These are phyloP conservation scores for Coleophoma crateriformis DNA, from an alignment of 2,329 filamentous ascomycete genomes.

Conservation along the genomic window DNA sequence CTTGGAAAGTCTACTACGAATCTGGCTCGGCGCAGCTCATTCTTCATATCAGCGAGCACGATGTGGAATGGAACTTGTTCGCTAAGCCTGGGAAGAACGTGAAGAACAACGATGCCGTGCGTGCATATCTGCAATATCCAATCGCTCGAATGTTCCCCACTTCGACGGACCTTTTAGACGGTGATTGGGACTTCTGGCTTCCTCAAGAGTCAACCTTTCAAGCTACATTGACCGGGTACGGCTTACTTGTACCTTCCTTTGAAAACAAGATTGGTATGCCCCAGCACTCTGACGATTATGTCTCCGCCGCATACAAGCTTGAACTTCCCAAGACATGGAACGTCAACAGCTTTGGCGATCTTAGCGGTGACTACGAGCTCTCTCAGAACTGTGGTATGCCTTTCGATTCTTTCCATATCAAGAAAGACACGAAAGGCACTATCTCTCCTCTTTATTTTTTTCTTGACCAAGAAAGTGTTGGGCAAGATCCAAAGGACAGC, in stretches of 20 bases:
- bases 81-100: conserved; percentile 32
- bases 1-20: conserved; percentile 37
- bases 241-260: conserved; percentile 13
- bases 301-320: conserved; percentile 39
- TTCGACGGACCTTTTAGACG: conserved; percentile 26
- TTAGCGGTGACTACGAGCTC: conserved; percentile 44
- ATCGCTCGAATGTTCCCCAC: conserved; percentile 39
- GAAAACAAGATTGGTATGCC: conserved; percentile 12
- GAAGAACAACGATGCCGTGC: conserved; percentile 30
- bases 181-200: conserved; percentile 37
- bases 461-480: conserved; percentile 42
- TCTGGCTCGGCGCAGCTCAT: conserved; percentile 32
- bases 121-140: conserved; percentile 34
- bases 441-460: conserved; percentile 44
- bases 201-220: conserved; percentile 29
- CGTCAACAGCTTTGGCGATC: conserved; percentile 26
- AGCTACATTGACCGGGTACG: conserved; percentile 31
- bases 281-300: neutral
- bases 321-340: conserved; percentile 21
- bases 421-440: neutral
- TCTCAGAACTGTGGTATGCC: conserved; percentile 53
- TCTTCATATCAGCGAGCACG: conserved; percentile 26
- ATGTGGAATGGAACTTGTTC: conserved; percentile 41
- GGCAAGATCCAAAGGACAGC: conserved; percentile 38
- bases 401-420: conserved; percentile 42